Evolutionary conservation across 352 stramenopile genomes (phyloP), one percentile per base, ranked within the genome.

Genomic region (Pythium rishiriense): DNA sequence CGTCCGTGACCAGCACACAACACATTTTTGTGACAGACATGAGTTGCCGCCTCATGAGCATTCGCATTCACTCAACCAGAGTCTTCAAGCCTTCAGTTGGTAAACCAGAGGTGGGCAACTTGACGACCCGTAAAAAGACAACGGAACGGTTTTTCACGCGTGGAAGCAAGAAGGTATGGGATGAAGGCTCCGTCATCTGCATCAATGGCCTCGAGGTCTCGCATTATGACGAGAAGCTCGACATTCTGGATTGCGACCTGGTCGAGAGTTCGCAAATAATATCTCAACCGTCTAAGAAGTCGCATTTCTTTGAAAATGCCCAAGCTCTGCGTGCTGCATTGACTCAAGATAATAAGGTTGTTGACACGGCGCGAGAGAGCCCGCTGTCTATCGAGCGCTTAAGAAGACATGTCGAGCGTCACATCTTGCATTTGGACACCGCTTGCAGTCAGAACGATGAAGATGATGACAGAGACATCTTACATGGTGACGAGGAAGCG

Each of bases 271-370:
- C 78, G 24, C 71, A 82, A 42, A 68, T 87, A 9, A 53, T 84
- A n/a, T 82, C 78, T 7, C 75, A 73, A 49, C 81, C 81, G 9
- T 85, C 81, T 7, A 81, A 85, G 39, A 87, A 77, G n/a, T 90
- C 81, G 7, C 68, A 69, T 47, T 83, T 88, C 45, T 76, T 66
- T 51, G 47, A 77, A 7, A 51, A 53, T 26, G 81, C 48, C 26
- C 73, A 65, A 33, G n/a, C 26, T 1, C 65, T 75, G 17, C 33
- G 26, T 24, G 31, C 48, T 9, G 33, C 50, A 22, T 21, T 64
- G 29, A 33, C 33, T 41, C 33, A 43, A 17, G 0, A 37, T 28
- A 19, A 56, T 24, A 21, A 42, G 12, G 4, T 39, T 22, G 17
- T 15, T 2, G 39, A 58, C 50, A 17, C 47, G 26, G 46, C 42